Evolutionary conservation across 306 rosid genomes (phyloP).

Genomic region (Acacia melanoxylon): DNA sequence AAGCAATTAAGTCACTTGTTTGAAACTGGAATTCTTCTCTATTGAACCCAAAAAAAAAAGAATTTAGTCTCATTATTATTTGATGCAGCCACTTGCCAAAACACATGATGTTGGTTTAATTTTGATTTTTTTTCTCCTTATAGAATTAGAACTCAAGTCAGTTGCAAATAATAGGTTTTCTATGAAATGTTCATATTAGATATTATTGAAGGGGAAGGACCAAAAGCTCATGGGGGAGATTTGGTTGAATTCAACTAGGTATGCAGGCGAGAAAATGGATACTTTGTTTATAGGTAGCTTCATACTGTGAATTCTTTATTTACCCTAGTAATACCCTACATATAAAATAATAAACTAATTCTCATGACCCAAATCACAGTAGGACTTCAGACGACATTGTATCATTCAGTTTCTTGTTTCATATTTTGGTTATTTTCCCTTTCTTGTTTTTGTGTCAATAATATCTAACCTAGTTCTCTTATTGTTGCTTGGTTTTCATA

Average conservation of each 20-base stretch:
- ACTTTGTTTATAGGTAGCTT: slow-evolving; percentile 85
- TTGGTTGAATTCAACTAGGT: slow-evolving; percentile 78
- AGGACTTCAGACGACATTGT: too few relatives aligned
- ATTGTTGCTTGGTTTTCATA: too few relatives aligned
- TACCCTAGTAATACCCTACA: background rate
- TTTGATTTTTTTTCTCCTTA: background rate
- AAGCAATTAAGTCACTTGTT: too few relatives aligned
- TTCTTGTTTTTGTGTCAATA: too few relatives aligned
- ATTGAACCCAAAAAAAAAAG: too few relatives aligned
- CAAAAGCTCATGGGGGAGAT: slow-evolving; percentile 67
- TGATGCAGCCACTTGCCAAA: background rate
- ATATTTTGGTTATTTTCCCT: too few relatives aligned
- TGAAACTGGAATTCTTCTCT: too few relatives aligned
- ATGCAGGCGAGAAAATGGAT: slow-evolving; percentile 89
- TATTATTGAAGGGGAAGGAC: slow-evolving; percentile 81
- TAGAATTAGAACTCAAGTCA: background rate
- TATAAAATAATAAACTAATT: background rate
- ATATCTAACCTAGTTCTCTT: too few relatives aligned
- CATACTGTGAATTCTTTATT: background rate
- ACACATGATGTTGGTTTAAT: background rate
- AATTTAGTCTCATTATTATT: background rate
- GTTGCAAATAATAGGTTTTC: slow-evolving; percentile 15
- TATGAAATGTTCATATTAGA: slow-evolving; percentile 42
- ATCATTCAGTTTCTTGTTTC: too few relatives aligned
- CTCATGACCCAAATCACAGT: too few relatives aligned